Conservation (phyloP, 441 rosid genomes). For the Populus trichocarpa region DNA sequence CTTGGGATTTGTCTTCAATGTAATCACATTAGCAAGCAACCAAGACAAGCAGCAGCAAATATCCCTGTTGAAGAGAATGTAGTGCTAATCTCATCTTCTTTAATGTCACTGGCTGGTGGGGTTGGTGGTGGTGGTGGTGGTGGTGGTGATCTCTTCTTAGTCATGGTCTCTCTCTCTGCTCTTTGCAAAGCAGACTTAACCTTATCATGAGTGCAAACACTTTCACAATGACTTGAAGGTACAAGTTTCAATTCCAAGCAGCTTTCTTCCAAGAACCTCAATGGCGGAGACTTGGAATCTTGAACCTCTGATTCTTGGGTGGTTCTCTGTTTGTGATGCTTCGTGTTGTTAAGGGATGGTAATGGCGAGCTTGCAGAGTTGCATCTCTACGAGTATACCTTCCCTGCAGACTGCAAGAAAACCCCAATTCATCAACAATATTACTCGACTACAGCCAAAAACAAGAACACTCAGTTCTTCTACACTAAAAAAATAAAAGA, state of each 20-base stretch:
- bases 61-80: conserved; percentile 14
- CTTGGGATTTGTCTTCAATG: conserved; percentile 45
- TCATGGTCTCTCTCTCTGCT: conserved; percentile 35
- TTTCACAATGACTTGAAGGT: conserved; percentile 33
- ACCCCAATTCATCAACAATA: background rate
- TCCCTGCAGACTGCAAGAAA: conserved; percentile 22
- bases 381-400: conserved; percentile 17
- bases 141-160: conserved; percentile 32
- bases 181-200: conserved; percentile 66
- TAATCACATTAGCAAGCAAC: conserved; percentile 56
- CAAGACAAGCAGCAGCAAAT: conserved; percentile 64
- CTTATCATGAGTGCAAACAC: conserved; percentile 74
- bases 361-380: conserved; percentile 22
- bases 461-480: background rate
- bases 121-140: conserved; percentile 18
- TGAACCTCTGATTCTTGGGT: conserved; percentile 14
- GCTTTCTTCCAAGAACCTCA: conserved; percentile 46
- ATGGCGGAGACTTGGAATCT: conserved; percentile 19
- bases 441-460: background rate
- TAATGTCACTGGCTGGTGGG: background rate
- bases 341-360: background rate
- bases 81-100: too few species aligned
- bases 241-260: conserved; percentile 48
- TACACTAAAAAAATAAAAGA: too few species aligned
- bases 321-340: conserved; percentile 9